A percentile compares a stretch with the other conserved stretches of the same genome.
Evolutionary conservation across 2,329 filamentous ascomycete species (phyloP).

Genomic region (Tricladium varicosporioides): DNA sequence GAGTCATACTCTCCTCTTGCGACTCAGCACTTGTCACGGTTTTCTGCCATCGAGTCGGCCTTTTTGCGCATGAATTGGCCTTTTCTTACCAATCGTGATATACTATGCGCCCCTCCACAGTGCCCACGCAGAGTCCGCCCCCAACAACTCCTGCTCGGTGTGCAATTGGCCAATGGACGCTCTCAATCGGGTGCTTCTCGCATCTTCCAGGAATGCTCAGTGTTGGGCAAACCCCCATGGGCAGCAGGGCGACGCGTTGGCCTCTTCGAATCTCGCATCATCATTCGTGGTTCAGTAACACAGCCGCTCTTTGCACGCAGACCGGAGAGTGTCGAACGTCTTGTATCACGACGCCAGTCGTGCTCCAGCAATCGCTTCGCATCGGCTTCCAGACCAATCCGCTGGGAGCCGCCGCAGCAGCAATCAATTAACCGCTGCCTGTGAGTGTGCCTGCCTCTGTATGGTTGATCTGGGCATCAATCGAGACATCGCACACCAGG

Average conservation of each 20-base stretch:
- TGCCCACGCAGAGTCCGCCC: not conserved
- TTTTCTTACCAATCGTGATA: conserved; percentile 8
- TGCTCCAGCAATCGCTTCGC: conserved; percentile 1
- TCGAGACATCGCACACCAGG: not conserved
- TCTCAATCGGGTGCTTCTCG: not conserved
- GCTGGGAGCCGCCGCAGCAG: conserved; percentile 1
- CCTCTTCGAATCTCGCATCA: not conserved
- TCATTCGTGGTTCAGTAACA: not conserved
- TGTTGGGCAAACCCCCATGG: not conserved
- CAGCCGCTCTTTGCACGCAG: not conserved
- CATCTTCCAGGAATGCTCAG: not conserved
- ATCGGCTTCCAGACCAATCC: conserved; percentile 1
- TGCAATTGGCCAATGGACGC: conserved; percentile 9
- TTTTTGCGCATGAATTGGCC: conserved; percentile 7
- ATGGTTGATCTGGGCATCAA: not conserved
- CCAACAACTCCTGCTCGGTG: not conserved
- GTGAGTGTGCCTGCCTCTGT: not conserved
- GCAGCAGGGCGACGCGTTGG: not conserved
- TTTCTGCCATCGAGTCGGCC: conserved; percentile 9
- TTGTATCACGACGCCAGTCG: not conserved
- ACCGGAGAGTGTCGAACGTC: not conserved
- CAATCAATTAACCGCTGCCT: conserved; percentile 13
- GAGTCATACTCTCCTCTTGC: not conserved
- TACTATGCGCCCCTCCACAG: not conserved
- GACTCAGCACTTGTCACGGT: too few species aligned